phyloP scores from a whole-genome alignment of 1,139 yeast genomes.

The Saccharomyces uvarum region DNA sequence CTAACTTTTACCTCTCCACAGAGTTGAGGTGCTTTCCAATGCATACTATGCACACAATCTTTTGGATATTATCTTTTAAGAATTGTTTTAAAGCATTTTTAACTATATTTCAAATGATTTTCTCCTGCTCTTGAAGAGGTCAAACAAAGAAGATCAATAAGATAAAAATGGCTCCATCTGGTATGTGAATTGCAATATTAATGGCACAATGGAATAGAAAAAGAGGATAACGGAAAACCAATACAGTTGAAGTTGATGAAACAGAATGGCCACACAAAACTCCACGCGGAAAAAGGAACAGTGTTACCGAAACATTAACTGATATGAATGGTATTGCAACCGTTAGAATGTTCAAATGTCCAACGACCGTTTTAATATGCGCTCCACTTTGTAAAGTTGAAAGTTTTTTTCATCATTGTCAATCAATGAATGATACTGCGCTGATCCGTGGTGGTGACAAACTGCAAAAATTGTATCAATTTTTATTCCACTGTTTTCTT shows the following conservation, averaged over 20 bases:
- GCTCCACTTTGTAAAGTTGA: too few relatives aligned
- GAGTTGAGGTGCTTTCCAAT: background rate
- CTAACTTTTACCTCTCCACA: background rate
- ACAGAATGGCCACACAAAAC: background rate
- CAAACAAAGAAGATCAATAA: constrained; percentile 4
- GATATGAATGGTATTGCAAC: background rate
- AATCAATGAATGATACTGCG: too few relatives aligned
- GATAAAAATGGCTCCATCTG: constrained; percentile 47
- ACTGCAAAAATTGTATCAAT: background rate
- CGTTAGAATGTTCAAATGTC: background rate
- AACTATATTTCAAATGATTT: background rate
- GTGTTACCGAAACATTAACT: background rate
- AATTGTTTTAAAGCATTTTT: background rate
- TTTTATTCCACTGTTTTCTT: background rate
- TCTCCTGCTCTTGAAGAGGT: background rate
- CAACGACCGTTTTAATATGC: background rate
- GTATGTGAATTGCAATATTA: constrained; percentile 30
- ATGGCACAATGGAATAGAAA: background rate
- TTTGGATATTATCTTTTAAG: background rate
- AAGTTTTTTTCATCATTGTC: too few relatives aligned
- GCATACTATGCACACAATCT: background rate
- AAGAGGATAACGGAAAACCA: background rate
- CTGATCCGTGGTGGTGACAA: too few relatives aligned
- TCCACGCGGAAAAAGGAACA: background rate
- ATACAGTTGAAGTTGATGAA: background rate